phyloP scores from a whole-genome alignment of 31 red algal species.

The Odonthalia washingtoniensis region DNA sequence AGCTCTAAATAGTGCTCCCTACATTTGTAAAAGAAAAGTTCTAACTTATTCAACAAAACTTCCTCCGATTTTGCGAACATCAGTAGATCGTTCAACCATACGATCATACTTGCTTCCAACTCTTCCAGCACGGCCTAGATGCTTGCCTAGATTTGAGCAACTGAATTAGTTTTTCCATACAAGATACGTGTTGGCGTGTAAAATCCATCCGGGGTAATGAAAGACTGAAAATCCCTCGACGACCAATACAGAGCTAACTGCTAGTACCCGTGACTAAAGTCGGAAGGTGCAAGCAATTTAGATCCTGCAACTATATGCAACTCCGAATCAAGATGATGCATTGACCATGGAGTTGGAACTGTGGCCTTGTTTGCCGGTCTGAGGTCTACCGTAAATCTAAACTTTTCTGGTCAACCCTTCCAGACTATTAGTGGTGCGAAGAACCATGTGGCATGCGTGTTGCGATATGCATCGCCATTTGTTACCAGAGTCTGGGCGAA shows the following conservation, averaged over 20 bases:
- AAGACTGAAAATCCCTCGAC: not conserved
- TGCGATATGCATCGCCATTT: not conserved
- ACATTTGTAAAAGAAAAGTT: not conserved
- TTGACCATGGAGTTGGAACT: not conserved
- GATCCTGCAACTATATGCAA: not conserved
- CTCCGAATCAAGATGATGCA: not conserved
- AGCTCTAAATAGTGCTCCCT: not conserved
- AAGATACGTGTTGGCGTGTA: not conserved
- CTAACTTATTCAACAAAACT: not conserved
- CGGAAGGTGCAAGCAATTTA: not conserved
- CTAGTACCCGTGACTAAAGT: slow-evolving; percentile 2
- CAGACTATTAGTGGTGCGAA: not conserved
- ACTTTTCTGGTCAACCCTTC: not conserved
- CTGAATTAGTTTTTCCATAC: not conserved
- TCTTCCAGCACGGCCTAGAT: not conserved
- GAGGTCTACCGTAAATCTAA: not conserved
- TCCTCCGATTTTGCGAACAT: too few species aligned
- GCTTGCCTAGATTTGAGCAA: not conserved
- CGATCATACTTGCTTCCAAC: not conserved
- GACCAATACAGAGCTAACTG: not conserved
- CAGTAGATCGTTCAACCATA: not conserved
- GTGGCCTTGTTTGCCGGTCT: not conserved
- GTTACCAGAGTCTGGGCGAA: not conserved
- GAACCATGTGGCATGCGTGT: not conserved
- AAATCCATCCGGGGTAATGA: not conserved